phyloP scores from a whole-genome alignment of 2,329 filamentous ascomycete genomes.

The Aspergillus sp. region DNA sequence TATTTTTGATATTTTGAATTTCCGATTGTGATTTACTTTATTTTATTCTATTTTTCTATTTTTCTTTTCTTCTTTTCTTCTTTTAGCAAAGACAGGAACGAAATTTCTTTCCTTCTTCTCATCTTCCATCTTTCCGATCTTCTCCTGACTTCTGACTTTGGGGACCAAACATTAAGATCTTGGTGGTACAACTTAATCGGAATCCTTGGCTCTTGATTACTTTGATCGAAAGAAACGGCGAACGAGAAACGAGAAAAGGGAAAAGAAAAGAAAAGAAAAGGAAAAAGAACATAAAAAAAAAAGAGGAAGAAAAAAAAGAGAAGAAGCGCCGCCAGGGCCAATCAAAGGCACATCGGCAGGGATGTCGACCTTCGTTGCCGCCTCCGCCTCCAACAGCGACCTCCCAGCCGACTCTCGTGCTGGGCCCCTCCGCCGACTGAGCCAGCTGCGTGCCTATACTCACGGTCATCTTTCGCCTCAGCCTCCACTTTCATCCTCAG shows the following conservation, averaged over 20 bases:
- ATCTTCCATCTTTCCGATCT: not conserved
- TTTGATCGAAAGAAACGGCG: too few species aligned
- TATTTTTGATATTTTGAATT: not conserved
- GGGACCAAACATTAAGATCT: too few species aligned
- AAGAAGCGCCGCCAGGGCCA: not conserved
- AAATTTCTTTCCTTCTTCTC: not conserved
- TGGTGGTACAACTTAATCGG: too few species aligned
- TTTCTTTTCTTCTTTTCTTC: not conserved
- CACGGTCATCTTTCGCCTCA: slow-evolving; percentile 29
- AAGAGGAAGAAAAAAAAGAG: not conserved
- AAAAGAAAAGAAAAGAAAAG: not conserved
- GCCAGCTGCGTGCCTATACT: slow-evolving; percentile 41
- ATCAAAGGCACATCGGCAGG: not conserved
- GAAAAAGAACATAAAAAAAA: not conserved
- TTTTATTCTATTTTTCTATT: not conserved
- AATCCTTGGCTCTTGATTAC: too few species aligned
- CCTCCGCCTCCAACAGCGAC: slow-evolving; percentile 31
- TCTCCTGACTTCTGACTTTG: too few species aligned
- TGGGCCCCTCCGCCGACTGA: slow-evolving; percentile 40
- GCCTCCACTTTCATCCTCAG: slow-evolving; percentile 20
- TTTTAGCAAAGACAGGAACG: not conserved
- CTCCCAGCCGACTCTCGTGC: slow-evolving; percentile 24
- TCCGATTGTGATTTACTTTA: not conserved
- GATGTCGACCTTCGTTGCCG: slow-evolving; percentile 37
- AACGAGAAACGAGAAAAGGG: not conserved